These are phyloP conservation scores for Aspergillus sclerotioniger DNA, from an alignment of 495 filamentous ascomycete species.

Conservation along the genomic window DNA sequence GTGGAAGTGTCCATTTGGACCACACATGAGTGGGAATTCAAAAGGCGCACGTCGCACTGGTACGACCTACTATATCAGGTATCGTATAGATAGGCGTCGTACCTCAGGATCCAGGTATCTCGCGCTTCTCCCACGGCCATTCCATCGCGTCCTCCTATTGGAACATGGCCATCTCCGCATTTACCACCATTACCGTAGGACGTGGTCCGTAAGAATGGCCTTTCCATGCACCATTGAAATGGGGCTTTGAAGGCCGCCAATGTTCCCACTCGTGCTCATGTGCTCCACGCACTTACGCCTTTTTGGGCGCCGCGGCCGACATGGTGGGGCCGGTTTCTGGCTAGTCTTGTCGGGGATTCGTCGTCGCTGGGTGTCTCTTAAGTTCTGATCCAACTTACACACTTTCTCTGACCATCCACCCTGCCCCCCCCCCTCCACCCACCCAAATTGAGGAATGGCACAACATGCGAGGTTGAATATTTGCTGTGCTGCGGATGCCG, in stretches of 20 bases:
- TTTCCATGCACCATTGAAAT: conserved; percentile 24
- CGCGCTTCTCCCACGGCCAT: conserved; percentile 7
- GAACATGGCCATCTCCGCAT: conserved; percentile 18
- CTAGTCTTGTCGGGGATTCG: conserved; percentile 12
- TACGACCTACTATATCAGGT: conserved; percentile 2
- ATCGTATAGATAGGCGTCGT: conserved; percentile 3
- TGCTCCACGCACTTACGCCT: conserved; percentile 21
- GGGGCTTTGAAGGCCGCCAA: conserved; percentile 20
- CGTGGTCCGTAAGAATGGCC: conserved; percentile 15
- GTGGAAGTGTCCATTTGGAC: neutral
- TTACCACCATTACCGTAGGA: conserved; percentile 16
- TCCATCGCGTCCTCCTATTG: conserved; percentile 6
- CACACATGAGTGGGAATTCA: neutral
- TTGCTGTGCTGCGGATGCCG: conserved; percentile 5
- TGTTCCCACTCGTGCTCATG: conserved; percentile 29
- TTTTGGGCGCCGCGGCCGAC: conserved; percentile 27
- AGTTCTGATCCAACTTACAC: conserved; percentile 1
- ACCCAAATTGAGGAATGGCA: conserved; percentile 19
- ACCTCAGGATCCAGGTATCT: neutral
- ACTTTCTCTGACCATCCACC: neutral
- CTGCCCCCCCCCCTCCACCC: neutral
- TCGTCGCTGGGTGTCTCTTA: conserved; percentile 3
- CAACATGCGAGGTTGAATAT: conserved; percentile 13
- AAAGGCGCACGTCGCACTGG: neutral
- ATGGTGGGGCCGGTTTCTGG: conserved; percentile 12